Conservation (phyloP, 805 yeast species). For the Saccharomyces jurei region DNA sequence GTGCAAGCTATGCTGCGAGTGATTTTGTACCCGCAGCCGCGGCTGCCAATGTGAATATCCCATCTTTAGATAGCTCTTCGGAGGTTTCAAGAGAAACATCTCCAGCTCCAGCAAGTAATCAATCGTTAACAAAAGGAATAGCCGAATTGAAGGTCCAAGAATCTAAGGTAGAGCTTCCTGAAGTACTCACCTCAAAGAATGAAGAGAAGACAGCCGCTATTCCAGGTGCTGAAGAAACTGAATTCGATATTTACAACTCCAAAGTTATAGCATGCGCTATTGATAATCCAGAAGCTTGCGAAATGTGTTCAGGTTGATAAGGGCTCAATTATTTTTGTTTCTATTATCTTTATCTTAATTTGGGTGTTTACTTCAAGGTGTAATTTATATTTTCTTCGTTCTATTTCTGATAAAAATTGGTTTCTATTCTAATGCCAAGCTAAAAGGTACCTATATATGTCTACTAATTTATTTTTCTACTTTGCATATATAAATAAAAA, state of each 20-base stretch:
- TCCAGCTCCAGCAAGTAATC: conserved; percentile 23
- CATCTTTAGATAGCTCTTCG: neutral
- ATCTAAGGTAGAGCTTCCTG: conserved; percentile 15
- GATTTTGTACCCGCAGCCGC: conserved; percentile 3
- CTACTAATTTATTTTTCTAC: neutral
- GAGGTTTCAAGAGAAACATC: conserved; percentile 16
- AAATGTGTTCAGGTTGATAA: conserved; percentile 88
- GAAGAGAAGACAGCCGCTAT: conserved; percentile 32
- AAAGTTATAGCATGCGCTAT: conserved; percentile 91
- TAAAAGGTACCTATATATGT: neutral
- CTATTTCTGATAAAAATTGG: neutral
- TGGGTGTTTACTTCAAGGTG: neutral
- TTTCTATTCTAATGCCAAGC: neutral
- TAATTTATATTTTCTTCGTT: neutral
- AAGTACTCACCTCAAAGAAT: conserved; percentile 32
- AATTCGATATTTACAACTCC: conserved; percentile 75
- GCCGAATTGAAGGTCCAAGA: conserved; percentile 32
- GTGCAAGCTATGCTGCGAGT: neutral
- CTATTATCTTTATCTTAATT: neutral
- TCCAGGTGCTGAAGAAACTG: conserved; percentile 34
- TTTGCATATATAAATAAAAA: neutral
- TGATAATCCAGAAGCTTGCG: conserved; percentile 88
- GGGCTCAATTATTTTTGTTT: neutral
- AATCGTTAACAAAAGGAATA: conserved; percentile 33
- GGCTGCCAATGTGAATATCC: conserved; percentile 1